phyloP scores from a whole-genome alignment of 345 rosid species.

The Aquilaria yunnanensis region DNA sequence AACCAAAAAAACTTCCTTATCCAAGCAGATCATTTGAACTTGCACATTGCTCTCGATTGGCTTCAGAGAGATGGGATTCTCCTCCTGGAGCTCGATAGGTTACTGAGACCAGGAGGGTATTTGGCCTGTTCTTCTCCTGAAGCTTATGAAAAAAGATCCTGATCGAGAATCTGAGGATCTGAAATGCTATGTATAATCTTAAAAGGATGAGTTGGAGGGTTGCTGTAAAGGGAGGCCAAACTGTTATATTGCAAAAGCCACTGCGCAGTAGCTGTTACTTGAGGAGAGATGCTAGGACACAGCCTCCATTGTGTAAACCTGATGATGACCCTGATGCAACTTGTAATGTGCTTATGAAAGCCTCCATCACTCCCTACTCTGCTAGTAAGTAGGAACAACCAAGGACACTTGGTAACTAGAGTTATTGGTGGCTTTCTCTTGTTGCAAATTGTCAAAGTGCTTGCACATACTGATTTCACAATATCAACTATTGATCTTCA shows the following conservation, averaged over 20 bases:
- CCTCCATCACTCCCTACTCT: constrained; percentile 84
- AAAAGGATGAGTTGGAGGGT: constrained; percentile 94
- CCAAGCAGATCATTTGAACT: constrained; percentile 98
- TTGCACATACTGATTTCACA: not conserved
- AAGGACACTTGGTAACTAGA: not conserved
- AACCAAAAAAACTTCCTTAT: too few relatives aligned
- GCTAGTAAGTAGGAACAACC: constrained; percentile 44
- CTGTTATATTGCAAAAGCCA: constrained; percentile 93
- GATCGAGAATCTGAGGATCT: constrained; percentile 60
- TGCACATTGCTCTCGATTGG: constrained; percentile 98
- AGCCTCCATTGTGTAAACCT: constrained; percentile 72
- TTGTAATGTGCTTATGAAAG: constrained; percentile 86
- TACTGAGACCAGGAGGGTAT: constrained; percentile 95
- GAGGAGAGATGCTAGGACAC: constrained; percentile 58
- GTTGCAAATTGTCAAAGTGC: not conserved
- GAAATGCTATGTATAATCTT: constrained; percentile 72
- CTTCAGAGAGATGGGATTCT: constrained; percentile 95
- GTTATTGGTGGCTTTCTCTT: not conserved
- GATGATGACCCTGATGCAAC: constrained; percentile 73
- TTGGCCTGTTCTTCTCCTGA: constrained; percentile 97
- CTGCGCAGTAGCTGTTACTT: constrained; percentile 69
- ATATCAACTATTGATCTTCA: not conserved
- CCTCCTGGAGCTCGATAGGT: constrained; percentile 84
- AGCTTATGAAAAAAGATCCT: constrained; percentile 82
- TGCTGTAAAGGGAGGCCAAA: constrained; percentile 61